Conservation (phyloP, 257 asterid genomes). For the Cynanchum wilfordii region DNA sequence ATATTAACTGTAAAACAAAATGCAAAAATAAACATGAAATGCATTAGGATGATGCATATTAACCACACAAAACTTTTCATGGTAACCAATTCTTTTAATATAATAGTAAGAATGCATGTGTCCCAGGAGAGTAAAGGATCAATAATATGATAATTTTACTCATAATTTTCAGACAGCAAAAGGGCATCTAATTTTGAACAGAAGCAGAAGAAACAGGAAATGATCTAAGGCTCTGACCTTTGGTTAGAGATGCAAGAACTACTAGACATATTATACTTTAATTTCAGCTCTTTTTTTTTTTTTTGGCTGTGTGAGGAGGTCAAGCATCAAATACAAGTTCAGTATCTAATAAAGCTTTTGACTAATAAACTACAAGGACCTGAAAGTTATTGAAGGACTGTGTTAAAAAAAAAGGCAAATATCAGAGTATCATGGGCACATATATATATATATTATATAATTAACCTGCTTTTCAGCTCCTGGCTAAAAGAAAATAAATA, state of each 20-base stretch:
- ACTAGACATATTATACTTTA: too few relatives aligned
- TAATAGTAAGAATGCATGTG: too few relatives aligned
- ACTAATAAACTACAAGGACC: not conserved
- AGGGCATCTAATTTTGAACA: too few relatives aligned
- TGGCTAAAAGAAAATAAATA: not conserved
- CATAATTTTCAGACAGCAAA: too few relatives aligned
- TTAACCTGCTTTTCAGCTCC: not conserved
- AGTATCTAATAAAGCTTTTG: not conserved
- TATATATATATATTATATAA: not conserved
- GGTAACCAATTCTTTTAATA: too few relatives aligned
- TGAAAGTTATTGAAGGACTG: not conserved
- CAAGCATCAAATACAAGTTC: not conserved
- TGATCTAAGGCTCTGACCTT: too few relatives aligned
- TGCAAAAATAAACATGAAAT: conserved; percentile 1
- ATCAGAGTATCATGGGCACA: not conserved
- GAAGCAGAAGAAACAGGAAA: too few relatives aligned
- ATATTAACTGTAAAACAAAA: conserved; percentile 33
- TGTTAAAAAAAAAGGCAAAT: not conserved
- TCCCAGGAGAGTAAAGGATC: too few relatives aligned
- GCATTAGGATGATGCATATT: not conserved
- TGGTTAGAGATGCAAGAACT: too few relatives aligned
- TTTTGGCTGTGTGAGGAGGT: not conserved
- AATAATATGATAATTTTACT: too few relatives aligned
- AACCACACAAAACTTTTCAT: too few relatives aligned
- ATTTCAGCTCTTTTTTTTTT: too few relatives aligned